Conservation (phyloP, 1,284 basidiomycete genomes). For the Moesziomyces sp. region DNA sequence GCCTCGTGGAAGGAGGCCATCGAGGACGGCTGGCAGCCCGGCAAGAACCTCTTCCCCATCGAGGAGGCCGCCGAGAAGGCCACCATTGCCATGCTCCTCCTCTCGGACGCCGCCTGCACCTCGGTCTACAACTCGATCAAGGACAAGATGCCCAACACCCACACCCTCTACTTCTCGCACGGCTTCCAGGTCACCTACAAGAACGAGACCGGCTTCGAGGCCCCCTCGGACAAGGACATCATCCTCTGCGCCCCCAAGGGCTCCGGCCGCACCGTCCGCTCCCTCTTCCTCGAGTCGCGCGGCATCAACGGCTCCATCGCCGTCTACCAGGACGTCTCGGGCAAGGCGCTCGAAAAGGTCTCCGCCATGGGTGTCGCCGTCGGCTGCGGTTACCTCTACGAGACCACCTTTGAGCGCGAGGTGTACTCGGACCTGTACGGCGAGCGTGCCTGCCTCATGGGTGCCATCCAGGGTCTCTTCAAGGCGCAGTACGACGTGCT, state of each 20-base stretch:
- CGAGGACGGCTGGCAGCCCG: conserved; percentile 98
- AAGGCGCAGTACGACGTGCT: conserved; percentile 99
- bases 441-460: conserved; percentile 99
- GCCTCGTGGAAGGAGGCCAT: conserved; percentile 95
- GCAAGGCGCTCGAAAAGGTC: conserved; percentile 97
- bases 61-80: conserved; percentile 95
- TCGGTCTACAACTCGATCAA: conserved; percentile 89
- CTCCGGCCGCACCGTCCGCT: conserved; percentile 97
- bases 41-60: conserved; percentile 97
- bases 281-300: conserved; percentile 99
- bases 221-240: conserved; percentile 94
- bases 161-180: conserved; percentile 99
- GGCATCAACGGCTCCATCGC: conserved; percentile 92
- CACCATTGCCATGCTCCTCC: conserved; percentile 99
- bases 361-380: conserved; percentile 93
- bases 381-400: conserved; percentile 96
- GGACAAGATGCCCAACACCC: conserved; percentile 93
- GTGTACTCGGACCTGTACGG: conserved; percentile 99
- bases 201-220: conserved; percentile 92
- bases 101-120: conserved; percentile 98
- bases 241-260: conserved; percentile 99
- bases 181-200: conserved; percentile 99
- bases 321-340: conserved; percentile 90
- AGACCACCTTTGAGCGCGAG: conserved; percentile 99
- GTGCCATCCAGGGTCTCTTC: conserved; percentile 99